Base-by-base conservation (phyloP, 2,329 filamentous ascomycete species). In the Pyrenophora tritici-repentis region DNA sequence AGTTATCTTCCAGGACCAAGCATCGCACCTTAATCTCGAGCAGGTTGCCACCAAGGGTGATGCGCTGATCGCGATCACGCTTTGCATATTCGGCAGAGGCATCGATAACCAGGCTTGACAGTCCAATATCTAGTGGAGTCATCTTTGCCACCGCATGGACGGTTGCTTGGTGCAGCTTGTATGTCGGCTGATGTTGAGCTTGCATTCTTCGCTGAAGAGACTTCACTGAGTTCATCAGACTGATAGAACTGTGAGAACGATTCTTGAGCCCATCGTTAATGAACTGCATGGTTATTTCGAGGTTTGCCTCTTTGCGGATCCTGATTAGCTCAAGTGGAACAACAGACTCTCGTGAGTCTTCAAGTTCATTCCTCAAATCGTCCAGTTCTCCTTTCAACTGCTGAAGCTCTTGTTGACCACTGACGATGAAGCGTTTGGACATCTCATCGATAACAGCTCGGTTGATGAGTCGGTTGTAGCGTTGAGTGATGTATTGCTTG, bases 141-240 rank as follows among this genome's bases (percentile, higher is more conserved):
- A 50, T 33, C 20, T 46, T 46, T 6, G 38, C 17, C 35, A 47
- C 56, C 6, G 61, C 56, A 36, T 68, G 55, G 6, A 72, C 22
- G 1, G 58, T 72, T 10, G 75, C 74, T 37, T 76, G 67, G 24
- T 75, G 66, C 12, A 78, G 72, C 42, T 73, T 76, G 39, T 71
- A 66, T 0, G 63, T 63, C 2, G 74, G 74, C 36, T 77, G 69
- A 40, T 76, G 63, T 35, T 67, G 66, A 8, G 66, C 58, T 12
- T 60, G 56, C 20, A 58, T 53, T 18, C 51, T 61, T 2, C 29
- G 40, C 13, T 59, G 52, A 22, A 75, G 71, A 0, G 24, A 29
- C 1, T 37, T 41, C 7, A 73, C 53, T 7, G 46, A 44, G 2
- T 47, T 61, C n/a, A 63, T 47, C 1, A 74, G 35, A 6, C 46